Base-by-base conservation (phyloP, 768 basidiomycete species). In the Pisolithus albus region DNA sequence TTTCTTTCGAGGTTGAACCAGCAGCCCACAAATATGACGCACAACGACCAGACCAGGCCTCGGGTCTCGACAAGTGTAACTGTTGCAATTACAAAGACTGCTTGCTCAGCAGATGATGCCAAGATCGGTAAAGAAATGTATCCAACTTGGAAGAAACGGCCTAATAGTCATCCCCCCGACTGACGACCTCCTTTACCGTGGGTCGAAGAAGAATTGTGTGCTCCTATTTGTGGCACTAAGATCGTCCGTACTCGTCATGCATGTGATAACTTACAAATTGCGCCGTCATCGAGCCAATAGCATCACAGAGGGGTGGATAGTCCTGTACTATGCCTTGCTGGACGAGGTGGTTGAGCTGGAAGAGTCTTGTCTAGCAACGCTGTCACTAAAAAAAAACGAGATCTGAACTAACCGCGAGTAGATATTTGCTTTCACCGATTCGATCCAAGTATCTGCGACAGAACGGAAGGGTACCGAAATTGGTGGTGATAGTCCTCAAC, bases 361-460 rank as follows among this genome's bases (percentile, higher is more conserved):
- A 50, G 49, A 48, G 7, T 19, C 23, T 9, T 9, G 16, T 41
- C 36, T 2, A 7, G 28, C 30, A 40, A n/a, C 28, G 15, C 10
- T 46, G 23, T 23, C 18, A 30, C 39, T 32, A n/a, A 16, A 47
- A 32, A 41, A 32, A 41, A 7, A n/a, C n/a, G n/a, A 38, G 47
- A 23, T n/a, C 21, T 23, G 7, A 19, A 71, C 80, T 53, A 51
- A 96, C 91, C 52, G 90, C 95, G 38, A 97, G 74, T 18, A 98
- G 73, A 66, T 99, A 95, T 68, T 87, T 92, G 72, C 81, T 91
- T 73, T 97, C 93, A 13, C 96, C 96, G 5, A 76, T 72, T 23
- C 94, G 83, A 62, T 98, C 96, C 18, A 99, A 80, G 68, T 99
- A 99, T 55, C 96, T 78, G 59, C 94, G 81, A 68, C 95, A 97